Conservation (phyloP, 2,329 filamentous ascomycete genomes). For the Cladophialophora carrionii region DNA sequence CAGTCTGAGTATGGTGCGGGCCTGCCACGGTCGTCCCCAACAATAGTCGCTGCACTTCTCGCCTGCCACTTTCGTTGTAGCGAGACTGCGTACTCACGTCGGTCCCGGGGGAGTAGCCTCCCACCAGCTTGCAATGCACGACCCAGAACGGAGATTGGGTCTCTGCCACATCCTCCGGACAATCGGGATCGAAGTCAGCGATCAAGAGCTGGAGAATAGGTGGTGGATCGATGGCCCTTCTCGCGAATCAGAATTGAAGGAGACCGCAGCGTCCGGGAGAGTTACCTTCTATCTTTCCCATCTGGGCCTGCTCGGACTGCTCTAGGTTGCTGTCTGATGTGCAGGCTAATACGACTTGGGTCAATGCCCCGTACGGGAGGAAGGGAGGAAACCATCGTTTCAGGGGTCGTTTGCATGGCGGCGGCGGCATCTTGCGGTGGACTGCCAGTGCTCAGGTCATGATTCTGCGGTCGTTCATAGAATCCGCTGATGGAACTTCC, state of each 20-base stretch:
- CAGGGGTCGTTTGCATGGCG: background rate
- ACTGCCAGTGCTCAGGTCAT: background rate
- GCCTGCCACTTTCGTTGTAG: constrained; percentile 33
- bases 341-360: constrained; percentile 44
- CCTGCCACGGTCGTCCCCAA: constrained; percentile 42
- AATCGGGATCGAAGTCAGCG: constrained; percentile 48
- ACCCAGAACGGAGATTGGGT: constrained; percentile 46
- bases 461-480: constrained; percentile 29
- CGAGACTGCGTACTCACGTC: constrained; percentile 36
- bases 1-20: constrained; percentile 48
- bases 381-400: background rate
- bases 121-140: constrained; percentile 51
- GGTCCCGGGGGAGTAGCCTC: constrained; percentile 32
- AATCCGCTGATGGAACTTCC: background rate
- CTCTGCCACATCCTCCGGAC: constrained; percentile 45
- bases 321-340: constrained; percentile 52
- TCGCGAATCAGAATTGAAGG: constrained; percentile 45
- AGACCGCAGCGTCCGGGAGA: constrained; percentile 38
- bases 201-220: constrained; percentile 54
- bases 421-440: constrained; percentile 5
- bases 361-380: background rate
- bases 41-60: constrained; percentile 35
- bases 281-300: constrained; percentile 51
- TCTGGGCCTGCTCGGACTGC: constrained; percentile 53
- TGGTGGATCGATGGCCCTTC: constrained; percentile 51